Evolutionary conservation across 2,329 filamentous ascomycete genomes (phyloP).

Genomic region (Paecilomyces variotii): DNA sequence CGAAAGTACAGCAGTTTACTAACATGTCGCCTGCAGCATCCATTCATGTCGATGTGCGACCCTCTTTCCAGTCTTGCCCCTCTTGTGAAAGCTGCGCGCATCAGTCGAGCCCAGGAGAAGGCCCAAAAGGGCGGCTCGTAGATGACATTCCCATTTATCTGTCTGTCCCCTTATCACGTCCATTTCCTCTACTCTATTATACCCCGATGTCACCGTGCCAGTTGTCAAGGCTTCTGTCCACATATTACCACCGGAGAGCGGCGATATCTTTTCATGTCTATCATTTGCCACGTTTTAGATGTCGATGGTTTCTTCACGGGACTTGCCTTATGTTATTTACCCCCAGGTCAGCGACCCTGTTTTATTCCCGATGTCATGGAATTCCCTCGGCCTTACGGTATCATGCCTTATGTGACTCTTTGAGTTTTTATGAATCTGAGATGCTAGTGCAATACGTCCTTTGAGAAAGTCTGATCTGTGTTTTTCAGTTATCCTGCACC

Average conservation of each 20-base stretch:
- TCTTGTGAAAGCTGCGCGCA: conserved; percentile 75
- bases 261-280: conserved; percentile 3
- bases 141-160: conserved; percentile 14
- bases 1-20: conserved; percentile 7
- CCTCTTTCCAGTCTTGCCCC: conserved; percentile 72
- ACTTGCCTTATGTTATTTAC: background rate
- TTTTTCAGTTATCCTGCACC: background rate
- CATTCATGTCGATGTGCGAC: conserved; percentile 70
- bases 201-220: conserved; percentile 16
- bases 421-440: background rate
- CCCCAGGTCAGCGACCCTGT: background rate
- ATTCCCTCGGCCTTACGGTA: background rate
- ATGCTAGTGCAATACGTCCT: background rate
- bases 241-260: background rate
- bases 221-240: background rate
- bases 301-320: background rate
- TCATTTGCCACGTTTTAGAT: conserved; percentile 1
- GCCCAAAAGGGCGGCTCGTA: conserved; percentile 52
- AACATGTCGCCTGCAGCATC: conserved; percentile 49
- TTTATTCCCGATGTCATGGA: background rate
- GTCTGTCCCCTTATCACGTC: conserved; percentile 13
- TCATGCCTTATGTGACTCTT: background rate
- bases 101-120: conserved; percentile 79
- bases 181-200: conserved; percentile 8
- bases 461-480: background rate